Conservation (phyloP, 768 basidiomycete species). For the Boletellus sp. region DNA sequence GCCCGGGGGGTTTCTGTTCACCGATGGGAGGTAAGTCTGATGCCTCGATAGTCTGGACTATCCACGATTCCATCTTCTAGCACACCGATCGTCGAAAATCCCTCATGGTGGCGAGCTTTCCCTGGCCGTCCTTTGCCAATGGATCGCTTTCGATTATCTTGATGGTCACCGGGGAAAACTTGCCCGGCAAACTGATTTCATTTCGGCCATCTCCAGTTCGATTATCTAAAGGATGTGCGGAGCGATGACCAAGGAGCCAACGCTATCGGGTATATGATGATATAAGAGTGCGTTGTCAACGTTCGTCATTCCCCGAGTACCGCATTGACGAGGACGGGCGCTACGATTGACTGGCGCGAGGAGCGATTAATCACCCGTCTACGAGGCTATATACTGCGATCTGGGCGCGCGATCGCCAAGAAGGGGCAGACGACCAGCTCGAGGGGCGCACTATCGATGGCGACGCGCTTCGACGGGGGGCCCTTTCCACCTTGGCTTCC, state of each 20-base stretch:
- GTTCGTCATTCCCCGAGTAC: not conserved
- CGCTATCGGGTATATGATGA: not conserved
- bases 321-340: not conserved
- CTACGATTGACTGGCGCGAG: slow-evolving; percentile 1
- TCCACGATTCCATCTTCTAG: slow-evolving; percentile 3
- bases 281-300: slow-evolving; percentile 1
- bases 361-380: not conserved
- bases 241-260: slow-evolving; percentile 3
- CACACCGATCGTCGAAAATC: slow-evolving; percentile 12
- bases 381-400: not conserved
- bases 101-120: not conserved
- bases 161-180: slow-evolving; percentile 6
- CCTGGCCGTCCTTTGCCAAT: not conserved
- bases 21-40: not conserved
- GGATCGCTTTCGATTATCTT: slow-evolving; percentile 1
- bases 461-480: not conserved
- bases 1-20: not conserved
- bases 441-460: not conserved
- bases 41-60: not conserved
- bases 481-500: not conserved
- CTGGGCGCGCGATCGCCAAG: not conserved
- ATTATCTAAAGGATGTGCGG: not conserved
- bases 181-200: slow-evolving; percentile 19
- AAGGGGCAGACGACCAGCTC: slow-evolving; percentile 2
- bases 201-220: slow-evolving; percentile 24